Percentiles rank a stretch among this genome's conserved stretches.
phyloP scores from a whole-genome alignment of 2,329 filamentous ascomycete genomes.

The Penicillium sp. region DNA sequence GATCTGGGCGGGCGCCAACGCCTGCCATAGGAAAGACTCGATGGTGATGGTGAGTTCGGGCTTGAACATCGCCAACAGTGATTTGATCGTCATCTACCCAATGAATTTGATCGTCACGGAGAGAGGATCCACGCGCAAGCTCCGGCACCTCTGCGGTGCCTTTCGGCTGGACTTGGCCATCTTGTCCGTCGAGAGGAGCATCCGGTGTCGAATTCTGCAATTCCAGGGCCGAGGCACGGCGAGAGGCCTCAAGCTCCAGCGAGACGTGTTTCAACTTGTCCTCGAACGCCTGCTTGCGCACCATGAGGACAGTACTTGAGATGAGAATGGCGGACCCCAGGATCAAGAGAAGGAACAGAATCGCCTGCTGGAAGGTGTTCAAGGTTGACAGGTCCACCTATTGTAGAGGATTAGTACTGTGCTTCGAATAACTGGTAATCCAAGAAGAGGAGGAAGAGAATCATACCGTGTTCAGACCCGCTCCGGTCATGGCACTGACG shows the following conservation, averaged over 20 bases:
- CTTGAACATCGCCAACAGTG: slow-evolving; percentile 25
- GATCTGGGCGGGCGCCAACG: slow-evolving; percentile 38
- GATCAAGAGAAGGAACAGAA: slow-evolving; percentile 67
- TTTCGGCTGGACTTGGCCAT: slow-evolving; percentile 1
- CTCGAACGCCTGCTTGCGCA: slow-evolving; percentile 65
- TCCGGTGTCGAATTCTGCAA: neutral
- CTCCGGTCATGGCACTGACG: slow-evolving; percentile 67
- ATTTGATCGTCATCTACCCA: slow-evolving; percentile 38
- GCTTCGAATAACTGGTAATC: neutral
- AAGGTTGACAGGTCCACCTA: slow-evolving; percentile 56
- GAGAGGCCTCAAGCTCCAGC: slow-evolving; percentile 29
- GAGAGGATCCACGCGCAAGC: slow-evolving; percentile 1
- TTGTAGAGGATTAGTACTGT: slow-evolving; percentile 3
- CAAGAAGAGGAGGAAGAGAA: slow-evolving; percentile 27
- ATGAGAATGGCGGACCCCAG: slow-evolving; percentile 69
- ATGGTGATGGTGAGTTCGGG: slow-evolving; percentile 26
- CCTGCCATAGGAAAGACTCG: slow-evolving; percentile 39
- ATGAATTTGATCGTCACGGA: slow-evolving; percentile 18
- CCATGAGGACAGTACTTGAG: slow-evolving; percentile 63
- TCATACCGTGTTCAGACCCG: slow-evolving; percentile 65
- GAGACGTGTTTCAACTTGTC: slow-evolving; percentile 59
- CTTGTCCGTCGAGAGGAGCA: neutral
- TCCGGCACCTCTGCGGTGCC: slow-evolving; percentile 8
- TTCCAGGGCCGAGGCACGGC: slow-evolving; percentile 14
- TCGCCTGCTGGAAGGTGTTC: slow-evolving; percentile 68